phyloP scores from a whole-genome alignment of 1,284 basidiomycete genomes.

The Mycena citricolor region DNA sequence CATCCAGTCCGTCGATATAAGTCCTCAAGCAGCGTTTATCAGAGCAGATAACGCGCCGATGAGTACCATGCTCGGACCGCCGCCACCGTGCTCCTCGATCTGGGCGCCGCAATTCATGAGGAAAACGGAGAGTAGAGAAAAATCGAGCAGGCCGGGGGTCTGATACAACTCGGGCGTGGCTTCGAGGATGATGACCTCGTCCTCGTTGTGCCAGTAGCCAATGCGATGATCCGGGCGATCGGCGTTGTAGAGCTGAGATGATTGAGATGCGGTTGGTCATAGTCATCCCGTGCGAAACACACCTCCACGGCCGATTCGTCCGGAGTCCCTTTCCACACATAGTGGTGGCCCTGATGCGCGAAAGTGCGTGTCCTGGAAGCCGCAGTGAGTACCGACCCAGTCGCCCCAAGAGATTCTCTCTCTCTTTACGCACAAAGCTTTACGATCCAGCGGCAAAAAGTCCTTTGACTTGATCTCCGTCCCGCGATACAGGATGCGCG shows the following conservation, averaged over 20 bases:
- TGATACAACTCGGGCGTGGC: slow-evolving; percentile 10
- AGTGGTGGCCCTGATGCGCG: slow-evolving; percentile 5
- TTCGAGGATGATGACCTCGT: slow-evolving; percentile 9
- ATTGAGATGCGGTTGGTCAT: too few species aligned
- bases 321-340: slow-evolving; percentile 1
- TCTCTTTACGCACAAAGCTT: slow-evolving; percentile 9
- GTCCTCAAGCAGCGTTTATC: slow-evolving; percentile 14
- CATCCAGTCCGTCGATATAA: not conserved
- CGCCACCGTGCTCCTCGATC: slow-evolving; percentile 8
- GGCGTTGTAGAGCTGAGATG: slow-evolving; percentile 7
- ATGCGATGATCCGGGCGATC: slow-evolving; percentile 6
- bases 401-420: not conserved
- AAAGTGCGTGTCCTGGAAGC: slow-evolving; percentile 12
- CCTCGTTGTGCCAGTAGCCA: slow-evolving; percentile 15
- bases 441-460: slow-evolving; percentile 13
- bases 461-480: slow-evolving; percentile 11
- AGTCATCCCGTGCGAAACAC: too few species aligned
- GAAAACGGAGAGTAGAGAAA: slow-evolving; percentile 13
- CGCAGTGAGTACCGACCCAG: not conserved
- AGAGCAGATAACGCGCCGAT: slow-evolving; percentile 7
- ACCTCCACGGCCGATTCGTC: slow-evolving; percentile 7
- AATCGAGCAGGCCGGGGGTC: slow-evolving; percentile 9
- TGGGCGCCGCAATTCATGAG: slow-evolving; percentile 15
- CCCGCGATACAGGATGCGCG: slow-evolving; percentile 8
- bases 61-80: not conserved